Percentiles rank a stretch among this genome's conserved stretches.
Conservation (phyloP, 2,329 filamentous ascomycete species). For the Zymoseptoria passerinii region DNA sequence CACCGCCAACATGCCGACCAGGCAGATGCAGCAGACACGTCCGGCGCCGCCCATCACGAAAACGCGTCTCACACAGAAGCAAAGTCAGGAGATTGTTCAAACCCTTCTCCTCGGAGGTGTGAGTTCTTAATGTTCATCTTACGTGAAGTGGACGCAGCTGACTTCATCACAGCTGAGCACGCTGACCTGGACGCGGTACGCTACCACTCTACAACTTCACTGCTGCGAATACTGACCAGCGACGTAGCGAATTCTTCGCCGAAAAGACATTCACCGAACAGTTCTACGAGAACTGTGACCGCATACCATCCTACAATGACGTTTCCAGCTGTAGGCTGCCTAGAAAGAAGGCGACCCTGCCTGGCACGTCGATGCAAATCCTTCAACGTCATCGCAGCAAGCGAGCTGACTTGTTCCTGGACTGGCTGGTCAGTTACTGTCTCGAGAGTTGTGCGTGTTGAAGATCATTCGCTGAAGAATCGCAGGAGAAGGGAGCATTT, state of each 20-base stretch:
- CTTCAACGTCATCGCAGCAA: slow-evolving; percentile 34
- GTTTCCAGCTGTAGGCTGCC: slow-evolving; percentile 22
- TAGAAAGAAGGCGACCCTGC: slow-evolving; percentile 1
- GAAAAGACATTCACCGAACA: slow-evolving; percentile 27
- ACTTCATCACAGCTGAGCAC: slow-evolving; percentile 27
- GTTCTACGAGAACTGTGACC: slow-evolving; percentile 19
- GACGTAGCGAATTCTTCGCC: slow-evolving; percentile 25
- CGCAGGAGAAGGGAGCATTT: slow-evolving; percentile 43
- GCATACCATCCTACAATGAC: slow-evolving; percentile 25
- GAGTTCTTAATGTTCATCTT: slow-evolving; percentile 17
- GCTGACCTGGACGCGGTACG: slow-evolving; percentile 26
- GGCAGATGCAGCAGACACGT: slow-evolving; percentile 10
- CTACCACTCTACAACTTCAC: not conserved
- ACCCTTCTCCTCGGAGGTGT: slow-evolving; percentile 42
- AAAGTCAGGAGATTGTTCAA: slow-evolving; percentile 41
- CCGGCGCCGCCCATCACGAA: slow-evolving; percentile 21
- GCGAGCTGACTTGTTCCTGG: slow-evolving; percentile 37
- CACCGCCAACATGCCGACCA: slow-evolving; percentile 16
- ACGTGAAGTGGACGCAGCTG: not conserved
- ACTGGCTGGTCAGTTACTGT: slow-evolving; percentile 38
- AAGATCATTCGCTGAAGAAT: slow-evolving; percentile 18
- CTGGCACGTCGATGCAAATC: slow-evolving; percentile 28
- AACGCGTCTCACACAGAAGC: slow-evolving; percentile 30
- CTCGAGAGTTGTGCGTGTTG: not conserved
- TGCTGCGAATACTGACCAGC: slow-evolving; percentile 1